Percentiles rank a stretch among this genome's conserved stretches.
Conservation (phyloP, 202 grass and related monocot genomes). For the Dendrocalamus latiflorus region DNA sequence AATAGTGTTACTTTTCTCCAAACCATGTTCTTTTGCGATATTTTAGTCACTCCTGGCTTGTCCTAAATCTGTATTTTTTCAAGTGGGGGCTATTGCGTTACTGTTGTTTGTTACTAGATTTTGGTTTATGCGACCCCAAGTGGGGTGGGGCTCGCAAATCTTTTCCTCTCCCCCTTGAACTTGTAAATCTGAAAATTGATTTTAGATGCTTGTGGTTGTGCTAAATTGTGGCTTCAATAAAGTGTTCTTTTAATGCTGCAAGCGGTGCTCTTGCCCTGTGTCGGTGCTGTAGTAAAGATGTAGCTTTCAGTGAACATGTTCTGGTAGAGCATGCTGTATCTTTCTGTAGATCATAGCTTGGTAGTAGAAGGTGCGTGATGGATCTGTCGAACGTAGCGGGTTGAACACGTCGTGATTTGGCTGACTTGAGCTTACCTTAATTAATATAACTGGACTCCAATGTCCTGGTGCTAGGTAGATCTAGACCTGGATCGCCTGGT, state of each 20-base stretch:
- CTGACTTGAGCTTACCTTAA: conserved; percentile 16
- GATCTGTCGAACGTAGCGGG: conserved; percentile 30
- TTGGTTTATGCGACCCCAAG: conserved; percentile 28
- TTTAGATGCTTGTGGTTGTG: conserved; percentile 1
- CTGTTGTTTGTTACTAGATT: conserved; percentile 11
- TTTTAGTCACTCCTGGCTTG: neutral
- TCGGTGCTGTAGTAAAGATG: conserved; percentile 24
- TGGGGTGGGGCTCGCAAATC: conserved; percentile 23
- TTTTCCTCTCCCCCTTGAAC: neutral
- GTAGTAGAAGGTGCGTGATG: conserved; percentile 36
- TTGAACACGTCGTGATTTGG: neutral
- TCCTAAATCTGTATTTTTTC: conserved; percentile 16
- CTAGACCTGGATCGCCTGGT: conserved; percentile 11
- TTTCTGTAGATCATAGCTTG: neutral
- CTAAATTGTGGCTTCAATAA: neutral
- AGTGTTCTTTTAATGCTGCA: conserved; percentile 24
- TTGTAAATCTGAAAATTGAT: conserved; percentile 16
- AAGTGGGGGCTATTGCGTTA: conserved; percentile 11
- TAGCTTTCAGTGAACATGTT: conserved; percentile 20
- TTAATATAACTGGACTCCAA: neutral
- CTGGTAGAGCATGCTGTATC: neutral
- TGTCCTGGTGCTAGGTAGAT: conserved; percentile 31
- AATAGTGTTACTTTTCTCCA: neutral
- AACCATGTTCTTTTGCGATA: conserved; percentile 21
- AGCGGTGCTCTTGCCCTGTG: conserved; percentile 17